Conservation (phyloP, 495 filamentous ascomycete species). For the Lophiotrema nucula region DNA sequence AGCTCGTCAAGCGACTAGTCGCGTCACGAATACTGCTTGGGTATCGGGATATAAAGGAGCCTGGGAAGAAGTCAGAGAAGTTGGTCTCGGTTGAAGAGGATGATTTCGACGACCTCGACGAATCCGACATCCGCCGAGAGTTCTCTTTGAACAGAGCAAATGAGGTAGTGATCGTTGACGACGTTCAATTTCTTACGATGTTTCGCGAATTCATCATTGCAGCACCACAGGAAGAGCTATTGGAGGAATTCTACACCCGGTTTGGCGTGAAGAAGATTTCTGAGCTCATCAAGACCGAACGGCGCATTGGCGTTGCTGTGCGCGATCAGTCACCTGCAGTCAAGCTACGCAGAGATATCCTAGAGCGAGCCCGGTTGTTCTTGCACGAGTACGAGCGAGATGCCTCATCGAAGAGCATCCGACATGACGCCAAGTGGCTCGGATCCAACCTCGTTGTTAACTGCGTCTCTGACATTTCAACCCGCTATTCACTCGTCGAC, state of each 20-base stretch:
- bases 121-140: constrained; percentile 70
- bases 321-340: constrained; percentile 53
- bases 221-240: constrained; percentile 79
- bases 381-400: constrained; percentile 70
- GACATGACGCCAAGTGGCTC: constrained; percentile 83
- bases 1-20: constrained; percentile 72
- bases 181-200: constrained; percentile 75
- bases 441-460: constrained; percentile 81
- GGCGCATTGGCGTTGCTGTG: constrained; percentile 53
- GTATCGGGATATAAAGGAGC: constrained; percentile 52
- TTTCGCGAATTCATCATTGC: constrained; percentile 80
- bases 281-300: constrained; percentile 59
- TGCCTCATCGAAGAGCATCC: constrained; percentile 51
- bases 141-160: constrained; percentile 69
- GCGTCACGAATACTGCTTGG: constrained; percentile 75
- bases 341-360: constrained; percentile 71
- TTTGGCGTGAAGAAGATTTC: constrained; percentile 61
- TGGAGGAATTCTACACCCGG: constrained; percentile 79
- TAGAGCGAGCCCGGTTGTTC: constrained; percentile 85
- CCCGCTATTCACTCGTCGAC: constrained; percentile 70
- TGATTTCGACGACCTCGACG: constrained; percentile 56
- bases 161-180: constrained; percentile 79
- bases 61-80: constrained; percentile 31
- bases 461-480: constrained; percentile 64
- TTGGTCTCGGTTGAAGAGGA: constrained; percentile 45